These are phyloP conservation scores for Cryptococcus amylolentus DNA, from an alignment of 1,284 basidiomycete genomes.

Conservation along the genomic window DNA sequence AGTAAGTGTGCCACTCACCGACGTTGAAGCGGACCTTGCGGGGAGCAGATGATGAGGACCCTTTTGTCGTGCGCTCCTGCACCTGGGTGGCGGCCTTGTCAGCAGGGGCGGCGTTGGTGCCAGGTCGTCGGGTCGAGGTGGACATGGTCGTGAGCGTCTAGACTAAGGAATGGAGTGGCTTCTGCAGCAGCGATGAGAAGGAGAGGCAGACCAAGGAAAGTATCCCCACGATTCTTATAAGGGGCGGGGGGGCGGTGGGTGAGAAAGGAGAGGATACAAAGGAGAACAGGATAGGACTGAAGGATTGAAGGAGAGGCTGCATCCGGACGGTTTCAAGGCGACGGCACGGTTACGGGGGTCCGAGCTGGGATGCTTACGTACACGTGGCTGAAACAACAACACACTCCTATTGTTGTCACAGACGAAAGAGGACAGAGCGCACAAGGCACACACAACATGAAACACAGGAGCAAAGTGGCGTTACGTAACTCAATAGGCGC, in stretches of 20 bases:
- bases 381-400: no score
- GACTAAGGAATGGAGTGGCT: not conserved
- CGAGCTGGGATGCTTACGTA: no score
- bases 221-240: not conserved
- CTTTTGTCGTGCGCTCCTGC: slow-evolving; percentile 39
- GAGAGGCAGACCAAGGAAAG: not conserved
- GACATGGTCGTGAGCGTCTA: not conserved
- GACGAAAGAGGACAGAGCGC: no score
- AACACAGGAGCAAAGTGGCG: no score
- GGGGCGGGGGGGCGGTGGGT: not conserved
- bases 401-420: no score
- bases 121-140: slow-evolving; percentile 1
- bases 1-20: slow-evolving; percentile 56
- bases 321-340: no score
- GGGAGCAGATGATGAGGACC: slow-evolving; percentile 57
- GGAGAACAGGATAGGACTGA: not conserved
- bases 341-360: no score
- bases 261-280: not conserved
- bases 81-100: slow-evolving; percentile 4
- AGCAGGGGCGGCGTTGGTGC: not conserved
- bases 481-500: no score
- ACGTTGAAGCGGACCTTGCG: slow-evolving; percentile 90
- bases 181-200: not conserved
- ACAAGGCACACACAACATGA: no score
- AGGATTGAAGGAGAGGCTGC: no score